phyloP scores from a whole-genome alignment of 148 eudicot genomes.

The Arctostaphylos glauca region DNA sequence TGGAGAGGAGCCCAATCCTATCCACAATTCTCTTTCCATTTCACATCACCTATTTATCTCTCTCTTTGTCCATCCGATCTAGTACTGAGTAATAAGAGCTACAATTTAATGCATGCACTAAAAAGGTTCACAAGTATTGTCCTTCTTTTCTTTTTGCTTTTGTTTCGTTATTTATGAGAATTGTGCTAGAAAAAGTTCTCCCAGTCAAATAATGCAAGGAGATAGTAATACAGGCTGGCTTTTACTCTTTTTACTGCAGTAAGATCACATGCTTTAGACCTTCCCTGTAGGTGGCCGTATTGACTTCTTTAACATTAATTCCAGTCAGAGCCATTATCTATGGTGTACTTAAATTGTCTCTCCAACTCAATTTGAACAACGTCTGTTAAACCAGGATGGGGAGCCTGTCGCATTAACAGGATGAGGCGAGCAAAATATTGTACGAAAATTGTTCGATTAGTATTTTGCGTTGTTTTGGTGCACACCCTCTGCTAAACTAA shows the following conservation, averaged over 20 bases:
- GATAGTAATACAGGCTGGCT: not conserved
- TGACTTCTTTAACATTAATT: not conserved
- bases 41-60: too few species aligned
- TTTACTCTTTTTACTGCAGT: not conserved
- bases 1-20: too few species aligned
- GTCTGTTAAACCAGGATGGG: not conserved
- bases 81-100: not conserved
- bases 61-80: too few species aligned
- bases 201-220: not conserved
- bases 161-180: not conserved
- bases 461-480: not conserved
- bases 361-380: not conserved
- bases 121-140: not conserved
- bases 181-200: not conserved
- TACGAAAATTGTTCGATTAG: too few species aligned
- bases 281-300: not conserved
- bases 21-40: too few species aligned
- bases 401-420: too few species aligned
- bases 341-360: not conserved
- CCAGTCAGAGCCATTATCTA: not conserved
- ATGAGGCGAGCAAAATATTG: too few species aligned
- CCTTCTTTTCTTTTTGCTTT: not conserved
- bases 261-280: not conserved
- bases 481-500: not conserved
- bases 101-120: not conserved